These are phyloP conservation scores for Domatiomyces globalis DNA, from an alignment of 2,329 filamentous ascomycete species.

Conservation along the genomic window DNA sequence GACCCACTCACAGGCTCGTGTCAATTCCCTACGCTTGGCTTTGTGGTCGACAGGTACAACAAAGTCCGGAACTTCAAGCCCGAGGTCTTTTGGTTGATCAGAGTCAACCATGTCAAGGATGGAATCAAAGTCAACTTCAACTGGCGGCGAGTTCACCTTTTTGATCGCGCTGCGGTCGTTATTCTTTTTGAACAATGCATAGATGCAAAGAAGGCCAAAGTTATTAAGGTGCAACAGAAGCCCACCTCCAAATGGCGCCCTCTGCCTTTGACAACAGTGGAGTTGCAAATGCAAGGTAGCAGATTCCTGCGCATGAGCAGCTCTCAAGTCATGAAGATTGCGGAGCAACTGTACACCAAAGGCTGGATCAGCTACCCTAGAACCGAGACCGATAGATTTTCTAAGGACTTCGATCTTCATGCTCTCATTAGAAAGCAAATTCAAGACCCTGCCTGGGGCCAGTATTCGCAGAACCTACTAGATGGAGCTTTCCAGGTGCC, in stretches of 20 bases:
- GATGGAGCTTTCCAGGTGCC: constrained; percentile 66
- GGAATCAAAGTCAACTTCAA: constrained; percentile 66
- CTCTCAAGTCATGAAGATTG: constrained; percentile 72
- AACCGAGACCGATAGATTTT: constrained; percentile 94
- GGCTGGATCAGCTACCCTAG: constrained; percentile 96
- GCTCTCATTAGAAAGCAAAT: constrained; percentile 72
- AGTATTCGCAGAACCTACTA: constrained; percentile 53
- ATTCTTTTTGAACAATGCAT: constrained; percentile 81
- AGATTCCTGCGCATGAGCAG: constrained; percentile 80
- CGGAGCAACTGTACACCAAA: constrained; percentile 78
- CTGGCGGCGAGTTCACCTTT: constrained; percentile 71
- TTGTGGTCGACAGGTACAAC: constrained; percentile 92
- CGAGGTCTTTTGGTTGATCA: constrained; percentile 87
- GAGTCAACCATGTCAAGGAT: constrained; percentile 63
- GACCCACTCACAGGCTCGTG: constrained; percentile 43
- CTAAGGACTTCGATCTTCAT: constrained; percentile 71
- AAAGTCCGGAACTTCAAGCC: constrained; percentile 86
- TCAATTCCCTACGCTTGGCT: constrained; percentile 91
- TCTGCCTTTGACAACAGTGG: constrained; percentile 83
- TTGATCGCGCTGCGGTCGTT: constrained; percentile 68
- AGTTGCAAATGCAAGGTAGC: constrained; percentile 90
- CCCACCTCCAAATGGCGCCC: constrained; percentile 91
- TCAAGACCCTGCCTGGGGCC: constrained; percentile 61
- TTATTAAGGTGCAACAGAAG: constrained; percentile 77
- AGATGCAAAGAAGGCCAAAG: constrained; percentile 57